A percentile compares a stretch with the other conserved stretches of the same genome.
phyloP scores from a whole-genome alignment of 1,284 basidiomycete genomes.

The Xanthoconium separans region DNA sequence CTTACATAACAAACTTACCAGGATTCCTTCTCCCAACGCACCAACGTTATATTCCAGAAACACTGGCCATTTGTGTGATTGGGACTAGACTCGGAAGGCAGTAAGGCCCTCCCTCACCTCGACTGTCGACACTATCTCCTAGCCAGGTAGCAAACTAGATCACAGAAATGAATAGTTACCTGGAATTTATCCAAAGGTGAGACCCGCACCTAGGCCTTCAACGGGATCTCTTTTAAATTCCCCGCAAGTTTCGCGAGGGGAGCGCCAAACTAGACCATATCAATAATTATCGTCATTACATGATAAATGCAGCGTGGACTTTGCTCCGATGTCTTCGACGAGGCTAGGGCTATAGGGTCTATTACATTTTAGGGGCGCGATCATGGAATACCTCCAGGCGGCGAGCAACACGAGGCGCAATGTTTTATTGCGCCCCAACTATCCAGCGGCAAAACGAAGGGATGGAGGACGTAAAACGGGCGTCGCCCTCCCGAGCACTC shows the following conservation, averaged over 20 bases:
- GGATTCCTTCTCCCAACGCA: too few species aligned
- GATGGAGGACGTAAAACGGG: slow-evolving; percentile 12
- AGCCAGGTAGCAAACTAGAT: too few species aligned
- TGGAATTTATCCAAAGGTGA: neutral
- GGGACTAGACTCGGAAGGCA: too few species aligned
- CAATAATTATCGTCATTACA: neutral
- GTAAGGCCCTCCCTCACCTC: too few species aligned
- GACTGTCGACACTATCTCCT: too few species aligned
- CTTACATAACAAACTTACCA: too few species aligned
- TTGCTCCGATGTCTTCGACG: neutral
- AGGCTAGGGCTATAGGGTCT: neutral
- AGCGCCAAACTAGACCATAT: neutral
- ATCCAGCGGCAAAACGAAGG: slow-evolving; percentile 1
- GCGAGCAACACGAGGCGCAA: slow-evolving; percentile 9
- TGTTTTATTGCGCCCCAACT: neutral
- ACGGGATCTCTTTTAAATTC: neutral
- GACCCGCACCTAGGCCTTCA: neutral
- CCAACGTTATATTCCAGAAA: too few species aligned
- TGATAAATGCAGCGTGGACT: neutral
- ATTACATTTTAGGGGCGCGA: neutral
- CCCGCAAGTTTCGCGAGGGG: neutral
- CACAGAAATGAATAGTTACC: too few species aligned
- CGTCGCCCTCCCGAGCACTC: neutral
- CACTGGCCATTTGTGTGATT: too few species aligned
- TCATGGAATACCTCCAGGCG: neutral